A percentile compares a stretch with the other conserved stretches of the same genome.
phyloP scores from a whole-genome alignment of 2,329 filamentous ascomycete species.

The Fusarium sp. region DNA sequence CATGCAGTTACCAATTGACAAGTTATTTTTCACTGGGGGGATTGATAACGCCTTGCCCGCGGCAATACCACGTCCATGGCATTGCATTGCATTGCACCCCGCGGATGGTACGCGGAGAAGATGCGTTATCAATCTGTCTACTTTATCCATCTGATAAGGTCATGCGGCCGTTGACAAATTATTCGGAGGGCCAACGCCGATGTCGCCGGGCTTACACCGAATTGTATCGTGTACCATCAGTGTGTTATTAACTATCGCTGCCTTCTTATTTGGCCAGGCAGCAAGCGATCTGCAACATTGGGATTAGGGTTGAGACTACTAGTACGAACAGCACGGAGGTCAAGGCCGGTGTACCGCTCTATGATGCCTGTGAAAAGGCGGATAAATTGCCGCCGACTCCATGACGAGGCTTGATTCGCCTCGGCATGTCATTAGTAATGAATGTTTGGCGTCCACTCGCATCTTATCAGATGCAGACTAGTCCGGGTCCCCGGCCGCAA shows the following conservation, averaged over 20 bases:
- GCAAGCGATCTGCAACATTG: constrained; percentile 28
- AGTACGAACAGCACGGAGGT: constrained; percentile 16
- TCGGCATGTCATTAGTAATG: constrained; percentile 39
- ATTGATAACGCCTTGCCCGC: not conserved
- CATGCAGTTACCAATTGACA: not conserved
- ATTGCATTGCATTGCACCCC: not conserved
- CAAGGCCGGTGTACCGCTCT: constrained; percentile 20
- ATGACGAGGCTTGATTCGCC: constrained; percentile 36
- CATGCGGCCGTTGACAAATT: constrained; percentile 12
- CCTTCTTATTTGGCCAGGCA: constrained; percentile 38
- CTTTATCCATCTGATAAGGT: constrained; percentile 37
- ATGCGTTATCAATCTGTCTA: constrained; percentile 38
- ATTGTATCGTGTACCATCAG: not conserved
- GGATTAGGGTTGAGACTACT: constrained; percentile 21
- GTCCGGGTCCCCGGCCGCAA: constrained; percentile 24
- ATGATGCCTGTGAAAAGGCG: not conserved
- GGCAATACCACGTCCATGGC: not conserved
- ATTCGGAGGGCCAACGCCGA: constrained; percentile 25
- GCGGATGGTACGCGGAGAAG: constrained; percentile 4
- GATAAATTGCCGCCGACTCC: constrained; percentile 18
- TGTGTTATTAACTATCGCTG: constrained; percentile 34
- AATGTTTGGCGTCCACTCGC: constrained; percentile 19
- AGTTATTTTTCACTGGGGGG: not conserved
- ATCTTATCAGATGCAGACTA: constrained; percentile 46
- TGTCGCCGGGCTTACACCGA: constrained; percentile 25